phyloP scores from a whole-genome alignment of 2,329 filamentous ascomycete genomes.

The Phyllachora maydis region DNA sequence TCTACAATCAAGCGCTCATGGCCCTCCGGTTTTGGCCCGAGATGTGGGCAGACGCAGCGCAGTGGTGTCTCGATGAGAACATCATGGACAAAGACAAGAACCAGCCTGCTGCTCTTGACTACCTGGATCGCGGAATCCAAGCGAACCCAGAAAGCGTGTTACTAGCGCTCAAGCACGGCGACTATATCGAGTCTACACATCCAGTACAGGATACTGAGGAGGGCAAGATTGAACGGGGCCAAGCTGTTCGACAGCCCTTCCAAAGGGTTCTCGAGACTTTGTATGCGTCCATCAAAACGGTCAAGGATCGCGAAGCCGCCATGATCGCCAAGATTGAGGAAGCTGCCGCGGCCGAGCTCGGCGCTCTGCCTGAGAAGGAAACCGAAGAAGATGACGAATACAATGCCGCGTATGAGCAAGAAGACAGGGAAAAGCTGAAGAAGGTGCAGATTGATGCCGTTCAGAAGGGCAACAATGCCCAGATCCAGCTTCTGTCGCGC shows the following conservation, averaged over 20 bases:
- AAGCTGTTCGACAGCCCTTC: constrained; percentile 64
- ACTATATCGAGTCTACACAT: constrained; percentile 64
- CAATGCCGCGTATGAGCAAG: constrained; percentile 18
- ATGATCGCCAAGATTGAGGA: constrained; percentile 37
- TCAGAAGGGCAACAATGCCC: constrained; percentile 46
- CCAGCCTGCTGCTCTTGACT: constrained; percentile 45
- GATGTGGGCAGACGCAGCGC: constrained; percentile 85
- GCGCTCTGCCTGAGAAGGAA: too few relatives aligned
- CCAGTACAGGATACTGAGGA: constrained; percentile 60
- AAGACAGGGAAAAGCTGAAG: constrained; percentile 29
- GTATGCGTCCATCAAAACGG: constrained; percentile 66
- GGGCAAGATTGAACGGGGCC: constrained; percentile 52
- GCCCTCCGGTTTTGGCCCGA: constrained; percentile 86
- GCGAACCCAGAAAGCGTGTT: constrained; percentile 91
- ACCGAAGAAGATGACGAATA: constrained; percentile 31
- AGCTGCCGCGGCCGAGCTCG: constrained; percentile 14
- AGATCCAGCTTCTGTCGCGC: constrained; percentile 57
- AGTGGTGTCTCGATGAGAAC: constrained; percentile 73
- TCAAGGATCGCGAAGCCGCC: constrained; percentile 39
- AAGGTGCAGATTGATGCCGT: constrained; percentile 43
- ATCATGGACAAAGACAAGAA: constrained; percentile 37
- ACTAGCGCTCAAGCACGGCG: constrained; percentile 73
- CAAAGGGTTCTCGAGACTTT: constrained; percentile 66
- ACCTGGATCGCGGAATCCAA: constrained; percentile 62
- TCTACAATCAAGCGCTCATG: constrained; percentile 89